Evolutionary conservation across 1,284 basidiomycete genomes (phyloP).

Genomic region (Tremellales sp.): DNA sequence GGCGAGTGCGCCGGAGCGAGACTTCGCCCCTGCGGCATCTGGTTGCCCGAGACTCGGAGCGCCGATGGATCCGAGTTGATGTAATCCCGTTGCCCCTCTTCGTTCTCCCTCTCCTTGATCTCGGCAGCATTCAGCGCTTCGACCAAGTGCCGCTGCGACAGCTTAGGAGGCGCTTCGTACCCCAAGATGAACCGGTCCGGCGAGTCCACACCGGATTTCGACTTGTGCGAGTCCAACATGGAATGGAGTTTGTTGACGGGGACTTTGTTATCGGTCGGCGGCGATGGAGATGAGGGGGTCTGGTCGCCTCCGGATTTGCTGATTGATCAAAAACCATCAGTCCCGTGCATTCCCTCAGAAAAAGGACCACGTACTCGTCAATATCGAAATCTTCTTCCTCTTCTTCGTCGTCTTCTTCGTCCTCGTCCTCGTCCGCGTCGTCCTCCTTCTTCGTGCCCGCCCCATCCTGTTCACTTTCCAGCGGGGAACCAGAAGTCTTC

Average conservation of each 20-base stretch:
- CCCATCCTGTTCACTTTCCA: conserved; percentile 10
- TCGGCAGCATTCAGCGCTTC: conserved; percentile 33
- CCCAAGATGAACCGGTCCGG: conserved; percentile 71
- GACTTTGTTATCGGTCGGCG: conserved; percentile 7
- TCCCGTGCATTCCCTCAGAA: not conserved
- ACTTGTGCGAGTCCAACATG: conserved; percentile 2
- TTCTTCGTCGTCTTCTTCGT: conserved; percentile 52
- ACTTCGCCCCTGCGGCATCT: conserved; percentile 54
- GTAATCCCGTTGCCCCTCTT: conserved; percentile 56
- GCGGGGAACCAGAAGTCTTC: not conserved
- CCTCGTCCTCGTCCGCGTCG: conserved; percentile 54
- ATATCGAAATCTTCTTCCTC: conserved; percentile 83
- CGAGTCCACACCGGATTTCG: conserved; percentile 61
- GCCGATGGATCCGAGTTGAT: conserved; percentile 52
- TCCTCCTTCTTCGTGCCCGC: conserved; percentile 46
- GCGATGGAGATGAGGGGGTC: conserved; percentile 25
- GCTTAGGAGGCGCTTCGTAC: conserved; percentile 57
- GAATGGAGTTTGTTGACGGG: conserved; percentile 8
- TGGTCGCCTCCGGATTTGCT: conserved; percentile 32
- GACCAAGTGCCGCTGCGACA: conserved; percentile 51
- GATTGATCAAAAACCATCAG: not conserved
- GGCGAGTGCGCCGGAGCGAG: conserved; percentile 4
- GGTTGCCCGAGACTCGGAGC: conserved; percentile 49
- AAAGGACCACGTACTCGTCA: conserved; percentile 59
- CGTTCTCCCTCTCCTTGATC: conserved; percentile 36